Conservation (phyloP, 306 rosid species). For the Clitoria ternatea region DNA sequence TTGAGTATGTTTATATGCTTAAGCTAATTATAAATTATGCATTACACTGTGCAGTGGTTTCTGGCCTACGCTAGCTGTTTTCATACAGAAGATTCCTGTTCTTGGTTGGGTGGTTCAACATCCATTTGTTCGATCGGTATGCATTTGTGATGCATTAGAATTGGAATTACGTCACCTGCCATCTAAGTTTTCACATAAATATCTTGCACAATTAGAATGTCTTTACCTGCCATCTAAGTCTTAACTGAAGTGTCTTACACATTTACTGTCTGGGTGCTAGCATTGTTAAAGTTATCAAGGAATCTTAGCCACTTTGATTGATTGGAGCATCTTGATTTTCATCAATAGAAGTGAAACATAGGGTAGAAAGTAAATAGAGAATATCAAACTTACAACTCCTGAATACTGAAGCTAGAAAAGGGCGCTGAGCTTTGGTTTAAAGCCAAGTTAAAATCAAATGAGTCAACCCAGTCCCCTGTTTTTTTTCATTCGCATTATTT, state of each 20-base stretch:
- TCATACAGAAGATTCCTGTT: slow-evolving; percentile 87
- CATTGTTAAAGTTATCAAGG: slow-evolving; percentile 2
- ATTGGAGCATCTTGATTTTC: slow-evolving; percentile 10
- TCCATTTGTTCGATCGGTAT: slow-evolving; percentile 80
- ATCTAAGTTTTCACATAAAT: background rate
- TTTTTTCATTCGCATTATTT: too few relatives aligned
- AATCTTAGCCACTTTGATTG: slow-evolving; percentile 8
- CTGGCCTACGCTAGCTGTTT: slow-evolving; percentile 98
- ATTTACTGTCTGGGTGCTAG: too few relatives aligned
- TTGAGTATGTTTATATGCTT: slow-evolving; percentile 8
- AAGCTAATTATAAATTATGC: slow-evolving; percentile 41
- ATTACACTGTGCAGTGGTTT: slow-evolving; percentile 71
- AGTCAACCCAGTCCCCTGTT: background rate
- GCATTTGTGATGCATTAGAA: slow-evolving; percentile 26
- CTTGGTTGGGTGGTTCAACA: slow-evolving; percentile 95
- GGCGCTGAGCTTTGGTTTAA: background rate
- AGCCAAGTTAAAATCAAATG: background rate
- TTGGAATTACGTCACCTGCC: background rate
- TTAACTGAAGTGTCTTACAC: too few relatives aligned
- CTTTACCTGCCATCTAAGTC: too few relatives aligned
- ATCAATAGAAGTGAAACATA: background rate
- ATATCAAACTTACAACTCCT: background rate
- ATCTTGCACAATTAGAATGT: background rate
- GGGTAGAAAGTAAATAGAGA: background rate
- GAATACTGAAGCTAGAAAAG: background rate